These are phyloP conservation scores for Sungouiozyma ichnusensis DNA, from an alignment of 805 yeast species.

Conservation along the genomic window DNA sequence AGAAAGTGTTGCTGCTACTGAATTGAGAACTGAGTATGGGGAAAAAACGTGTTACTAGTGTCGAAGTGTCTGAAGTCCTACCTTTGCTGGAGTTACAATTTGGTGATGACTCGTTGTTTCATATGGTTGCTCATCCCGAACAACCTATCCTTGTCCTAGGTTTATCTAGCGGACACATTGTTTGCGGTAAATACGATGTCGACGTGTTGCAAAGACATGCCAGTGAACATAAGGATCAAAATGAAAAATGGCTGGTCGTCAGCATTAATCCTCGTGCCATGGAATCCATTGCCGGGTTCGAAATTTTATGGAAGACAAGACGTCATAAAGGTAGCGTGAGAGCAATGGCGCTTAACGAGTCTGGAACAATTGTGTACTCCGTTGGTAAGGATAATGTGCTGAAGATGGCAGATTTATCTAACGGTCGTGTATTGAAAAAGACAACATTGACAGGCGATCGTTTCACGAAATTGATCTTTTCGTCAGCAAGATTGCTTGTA, in stretches of 20 bases:
- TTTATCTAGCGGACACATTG: slow-evolving; percentile 71
- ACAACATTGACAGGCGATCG: slow-evolving; percentile 8
- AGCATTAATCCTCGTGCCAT: background rate
- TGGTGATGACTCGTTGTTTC: slow-evolving; percentile 49
- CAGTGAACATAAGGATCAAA: slow-evolving; percentile 7
- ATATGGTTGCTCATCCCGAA: slow-evolving; percentile 70
- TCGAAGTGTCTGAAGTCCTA: slow-evolving; percentile 7
- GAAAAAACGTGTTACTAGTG: slow-evolving; percentile 7
- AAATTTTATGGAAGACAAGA: slow-evolving; percentile 66
- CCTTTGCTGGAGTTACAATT: slow-evolving; percentile 32
- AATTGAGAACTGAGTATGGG: background rate
- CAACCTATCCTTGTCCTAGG: slow-evolving; percentile 57
- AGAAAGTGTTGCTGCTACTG: background rate
- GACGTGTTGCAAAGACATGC: background rate
- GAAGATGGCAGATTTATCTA: slow-evolving; percentile 58
- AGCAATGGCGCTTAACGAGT: slow-evolving; percentile 48
- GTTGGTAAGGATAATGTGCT: slow-evolving; percentile 73
- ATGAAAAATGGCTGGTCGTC: background rate
- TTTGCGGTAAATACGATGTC: slow-evolving; percentile 45
- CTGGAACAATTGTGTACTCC: slow-evolving; percentile 45
- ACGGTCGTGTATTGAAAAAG: slow-evolving; percentile 69
- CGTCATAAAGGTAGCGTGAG: slow-evolving; percentile 88
- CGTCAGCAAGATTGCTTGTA: slow-evolving; percentile 37
- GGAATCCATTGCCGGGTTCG: slow-evolving; percentile 17
- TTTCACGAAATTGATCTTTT: slow-evolving; percentile 28